Percentiles rank a stretch among this genome's conserved stretches.
These are phyloP conservation scores for Ceratopteris richardii DNA, from an alignment of 75 land plant genomes.

Conservation along the genomic window DNA sequence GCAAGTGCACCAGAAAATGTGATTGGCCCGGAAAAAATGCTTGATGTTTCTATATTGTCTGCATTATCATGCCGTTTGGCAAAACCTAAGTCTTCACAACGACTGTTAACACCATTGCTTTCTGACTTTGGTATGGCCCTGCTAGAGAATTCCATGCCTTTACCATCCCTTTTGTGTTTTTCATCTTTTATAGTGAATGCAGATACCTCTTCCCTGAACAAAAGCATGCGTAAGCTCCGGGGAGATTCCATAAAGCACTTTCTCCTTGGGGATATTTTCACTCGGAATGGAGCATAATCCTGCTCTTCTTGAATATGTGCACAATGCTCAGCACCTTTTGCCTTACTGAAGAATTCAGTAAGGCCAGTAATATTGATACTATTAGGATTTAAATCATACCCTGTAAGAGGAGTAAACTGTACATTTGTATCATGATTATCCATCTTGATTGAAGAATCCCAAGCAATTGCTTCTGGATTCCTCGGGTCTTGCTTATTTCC, in stretches of 20 bases:
- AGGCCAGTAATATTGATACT: too few relatives aligned
- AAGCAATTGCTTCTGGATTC: too few relatives aligned
- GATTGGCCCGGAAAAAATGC: slow-evolving; percentile 3
- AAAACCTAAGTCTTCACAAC: background rate
- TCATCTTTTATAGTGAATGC: background rate
- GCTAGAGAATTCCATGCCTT: background rate
- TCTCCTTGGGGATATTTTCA: background rate
- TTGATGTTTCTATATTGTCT: background rate
- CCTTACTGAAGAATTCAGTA: too few relatives aligned
- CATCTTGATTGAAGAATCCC: too few relatives aligned
- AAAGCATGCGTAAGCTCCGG: background rate
- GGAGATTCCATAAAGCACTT: background rate
- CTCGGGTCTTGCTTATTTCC: too few relatives aligned
- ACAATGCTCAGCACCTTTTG: too few relatives aligned
- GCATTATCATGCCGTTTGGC: background rate
- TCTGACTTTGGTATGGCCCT: background rate
- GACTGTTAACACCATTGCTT: background rate
- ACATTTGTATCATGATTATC: too few relatives aligned
- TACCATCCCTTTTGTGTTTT: background rate
- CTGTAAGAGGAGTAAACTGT: too few relatives aligned
- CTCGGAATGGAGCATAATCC: too few relatives aligned
- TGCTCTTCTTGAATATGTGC: too few relatives aligned
- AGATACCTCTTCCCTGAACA: background rate
- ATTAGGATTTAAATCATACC: too few relatives aligned
- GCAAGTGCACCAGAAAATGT: slow-evolving; percentile 4